A percentile compares a stretch with the other conserved stretches of the same genome.
phyloP scores from a whole-genome alignment of 164 flowering plant species.

The Litsea cubeba region DNA sequence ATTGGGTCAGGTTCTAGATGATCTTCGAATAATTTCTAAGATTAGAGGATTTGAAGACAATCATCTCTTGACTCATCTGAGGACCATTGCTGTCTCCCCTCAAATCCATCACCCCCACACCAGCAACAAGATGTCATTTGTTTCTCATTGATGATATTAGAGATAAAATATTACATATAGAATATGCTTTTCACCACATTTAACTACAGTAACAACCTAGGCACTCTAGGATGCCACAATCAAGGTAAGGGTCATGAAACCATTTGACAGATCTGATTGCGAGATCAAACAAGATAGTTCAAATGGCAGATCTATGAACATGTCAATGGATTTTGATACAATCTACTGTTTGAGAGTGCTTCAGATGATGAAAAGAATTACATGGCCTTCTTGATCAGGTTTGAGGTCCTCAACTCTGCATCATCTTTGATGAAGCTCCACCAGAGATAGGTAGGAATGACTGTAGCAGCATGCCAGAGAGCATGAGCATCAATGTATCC shows the following conservation, averaged over 20 bases:
- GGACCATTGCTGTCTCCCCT: too few relatives aligned
- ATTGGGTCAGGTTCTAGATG: too few relatives aligned
- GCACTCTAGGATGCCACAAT: not conserved
- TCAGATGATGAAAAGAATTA: not conserved
- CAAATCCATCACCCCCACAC: too few relatives aligned
- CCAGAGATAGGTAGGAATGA: constrained; percentile 74
- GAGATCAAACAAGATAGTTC: not conserved
- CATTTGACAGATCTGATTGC: not conserved
- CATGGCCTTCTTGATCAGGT: constrained; percentile 58
- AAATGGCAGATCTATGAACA: not conserved
- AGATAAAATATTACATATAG: too few relatives aligned
- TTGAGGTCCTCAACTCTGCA: constrained; percentile 55
- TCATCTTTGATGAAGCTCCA: constrained; percentile 92
- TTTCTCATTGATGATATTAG: too few relatives aligned
- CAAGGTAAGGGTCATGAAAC: not conserved
- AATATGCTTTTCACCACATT: too few relatives aligned
- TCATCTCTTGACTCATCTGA: too few relatives aligned
- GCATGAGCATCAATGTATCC: constrained; percentile 86
- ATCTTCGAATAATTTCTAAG: too few relatives aligned
- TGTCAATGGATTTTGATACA: not conserved
- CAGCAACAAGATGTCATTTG: too few relatives aligned
- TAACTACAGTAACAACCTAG: too few relatives aligned
- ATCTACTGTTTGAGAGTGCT: not conserved
- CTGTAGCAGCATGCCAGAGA: constrained; percentile 62
- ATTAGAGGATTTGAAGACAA: too few relatives aligned